Evolutionary conservation across 345 rosid genomes (phyloP).

Genomic region (Corymbia maculata): DNA sequence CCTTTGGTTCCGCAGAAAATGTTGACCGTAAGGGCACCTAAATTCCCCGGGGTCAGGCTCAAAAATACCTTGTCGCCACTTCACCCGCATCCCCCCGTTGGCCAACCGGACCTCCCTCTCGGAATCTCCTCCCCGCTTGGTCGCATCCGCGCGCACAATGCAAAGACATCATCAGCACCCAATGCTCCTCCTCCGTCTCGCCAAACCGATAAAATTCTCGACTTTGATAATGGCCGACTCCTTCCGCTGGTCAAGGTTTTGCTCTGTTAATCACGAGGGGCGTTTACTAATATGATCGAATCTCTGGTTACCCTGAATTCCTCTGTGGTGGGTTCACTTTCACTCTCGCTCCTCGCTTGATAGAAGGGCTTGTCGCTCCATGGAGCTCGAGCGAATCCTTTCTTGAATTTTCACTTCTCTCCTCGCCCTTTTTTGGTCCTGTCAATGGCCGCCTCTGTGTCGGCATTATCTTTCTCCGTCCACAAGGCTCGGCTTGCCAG

Average conservation of each 20-base stretch:
- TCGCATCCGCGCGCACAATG: background rate
- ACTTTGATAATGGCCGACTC: background rate
- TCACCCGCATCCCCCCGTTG: background rate
- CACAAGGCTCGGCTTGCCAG: constrained; percentile 18
- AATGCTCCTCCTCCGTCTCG: background rate
- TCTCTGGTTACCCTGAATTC: background rate
- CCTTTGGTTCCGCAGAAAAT: too few relatives aligned
- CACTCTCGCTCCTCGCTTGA: background rate
- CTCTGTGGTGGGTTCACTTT: background rate
- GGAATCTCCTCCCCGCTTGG: background rate
- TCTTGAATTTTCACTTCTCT: background rate
- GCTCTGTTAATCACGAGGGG: background rate
- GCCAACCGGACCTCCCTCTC: background rate
- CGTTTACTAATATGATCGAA: background rate
- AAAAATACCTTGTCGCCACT: background rate
- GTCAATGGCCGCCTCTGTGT: constrained; percentile 38
- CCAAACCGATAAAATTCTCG: background rate
- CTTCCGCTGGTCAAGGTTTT: background rate
- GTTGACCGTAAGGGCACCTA: too few relatives aligned
- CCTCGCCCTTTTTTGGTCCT: background rate
- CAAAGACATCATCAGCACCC: background rate
- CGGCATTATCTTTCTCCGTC: constrained; percentile 12
- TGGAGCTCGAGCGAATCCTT: background rate
- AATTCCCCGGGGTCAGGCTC: too few relatives aligned
- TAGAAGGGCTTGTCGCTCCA: background rate